Base-by-base conservation (phyloP, 768 basidiomycete genomes). In the Trametes cubensis region DNA sequence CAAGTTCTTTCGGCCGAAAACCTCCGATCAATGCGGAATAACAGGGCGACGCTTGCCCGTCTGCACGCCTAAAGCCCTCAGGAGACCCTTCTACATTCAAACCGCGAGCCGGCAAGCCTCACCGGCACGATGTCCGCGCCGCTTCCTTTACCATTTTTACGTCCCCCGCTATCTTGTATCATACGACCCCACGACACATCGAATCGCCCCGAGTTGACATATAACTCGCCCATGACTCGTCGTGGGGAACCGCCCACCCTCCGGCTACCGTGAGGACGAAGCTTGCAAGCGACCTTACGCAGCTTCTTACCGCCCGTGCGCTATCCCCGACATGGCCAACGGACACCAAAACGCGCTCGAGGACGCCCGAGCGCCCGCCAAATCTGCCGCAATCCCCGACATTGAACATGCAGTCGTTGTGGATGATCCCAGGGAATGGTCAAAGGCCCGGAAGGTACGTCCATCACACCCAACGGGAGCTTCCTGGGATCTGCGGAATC, bases 371-470 rank as follows among this genome's bases (percentile, higher is more conserved):
- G 21, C 45, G 23, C 25, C 34, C n/a, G n/a, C 21, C 38, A 42
- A 42, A 13, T 23, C 61, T 21, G n/a, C 42, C 6, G 50, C 38
- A 2, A 23, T 38, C 5, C 21, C 30, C 2, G 71, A 73, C 55
- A 73, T 73, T 20, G 72, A 73, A 40, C 72, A 73, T 55, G 70
- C 65, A 4, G 38, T 54, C 5, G 72, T 73, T 0, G 56, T 48
- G 6, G 69, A 73, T 48, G 72, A 73, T 58, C 72, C 72, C 1
- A 64, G 72, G 6, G 52, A 54, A 28, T 73, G 72, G 72, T 69
- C 72, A 1, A 65, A 61, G 20, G 45, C 62, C 20, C 69, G 69
- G 11, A 73, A 73, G 64, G 72, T 72, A 30, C 8, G 59, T 38
- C 23, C 0, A 30, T 15, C 26, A 17, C 3, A 17, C 0, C 5